A percentile compares a stretch with the other conserved stretches of the same genome.
phyloP scores from a whole-genome alignment of 345 rosid species.

The Lepidium africanum region DNA sequence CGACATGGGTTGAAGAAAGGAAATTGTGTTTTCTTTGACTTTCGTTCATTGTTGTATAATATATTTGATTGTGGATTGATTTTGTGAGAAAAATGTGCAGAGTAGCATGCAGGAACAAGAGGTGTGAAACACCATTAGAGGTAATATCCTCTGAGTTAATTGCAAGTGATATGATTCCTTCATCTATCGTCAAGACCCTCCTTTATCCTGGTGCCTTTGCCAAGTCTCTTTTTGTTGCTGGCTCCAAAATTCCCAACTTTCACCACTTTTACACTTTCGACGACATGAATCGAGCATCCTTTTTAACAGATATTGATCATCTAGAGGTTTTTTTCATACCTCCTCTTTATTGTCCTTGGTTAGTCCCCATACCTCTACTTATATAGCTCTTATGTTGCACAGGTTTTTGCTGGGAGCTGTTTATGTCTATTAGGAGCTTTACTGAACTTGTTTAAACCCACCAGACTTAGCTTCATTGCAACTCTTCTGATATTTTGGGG shows the following conservation, averaged over 20 bases:
- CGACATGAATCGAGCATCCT: constrained; percentile 7
- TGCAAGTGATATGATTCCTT: constrained; percentile 45
- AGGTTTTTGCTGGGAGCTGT: constrained; percentile 81
- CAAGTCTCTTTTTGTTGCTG: constrained; percentile 25
- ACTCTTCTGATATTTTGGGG: constrained; percentile 61
- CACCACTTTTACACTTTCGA: constrained; percentile 30
- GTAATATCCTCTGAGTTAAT: constrained; percentile 54
- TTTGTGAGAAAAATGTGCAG: constrained; percentile 24
- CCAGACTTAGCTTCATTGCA: constrained; percentile 58
- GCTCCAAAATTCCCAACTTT: constrained; percentile 32
- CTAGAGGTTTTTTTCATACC: constrained; percentile 49
- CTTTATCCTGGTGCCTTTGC: constrained; percentile 74
- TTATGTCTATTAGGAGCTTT: constrained; percentile 68
- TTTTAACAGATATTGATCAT: constrained; percentile 36
- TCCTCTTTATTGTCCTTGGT: no score
- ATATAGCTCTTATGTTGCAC: neutral
- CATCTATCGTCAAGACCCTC: constrained; percentile 42
- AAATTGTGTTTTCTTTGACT: neutral
- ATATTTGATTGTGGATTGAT: neutral
- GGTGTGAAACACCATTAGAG: constrained; percentile 62
- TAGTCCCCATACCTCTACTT: no score
- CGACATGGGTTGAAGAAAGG: neutral
- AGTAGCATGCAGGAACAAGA: constrained; percentile 60
- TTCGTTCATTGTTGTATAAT: no score
- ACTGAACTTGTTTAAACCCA: constrained; percentile 38